A percentile compares a stretch with the other conserved stretches of the same genome.
These are phyloP conservation scores for Cladosporium sp. DNA, from an alignment of 2,329 filamentous ascomycete species.

Conservation along the genomic window DNA sequence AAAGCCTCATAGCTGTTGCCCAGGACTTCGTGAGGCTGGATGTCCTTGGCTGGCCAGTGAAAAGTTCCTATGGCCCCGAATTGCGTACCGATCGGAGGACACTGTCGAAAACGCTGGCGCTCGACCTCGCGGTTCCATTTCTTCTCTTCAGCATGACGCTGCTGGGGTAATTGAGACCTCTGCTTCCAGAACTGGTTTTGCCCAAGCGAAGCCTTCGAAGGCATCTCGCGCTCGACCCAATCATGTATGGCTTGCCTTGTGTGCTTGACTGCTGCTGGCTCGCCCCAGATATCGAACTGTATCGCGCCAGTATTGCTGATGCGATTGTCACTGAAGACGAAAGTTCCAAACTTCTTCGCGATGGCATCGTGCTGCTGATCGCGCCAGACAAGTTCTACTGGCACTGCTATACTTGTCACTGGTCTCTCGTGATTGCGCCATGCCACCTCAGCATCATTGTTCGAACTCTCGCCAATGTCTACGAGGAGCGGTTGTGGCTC, in stretches of 20 bases:
- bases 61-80: slow-evolving; percentile 35
- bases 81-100: slow-evolving; percentile 19
- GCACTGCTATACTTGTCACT: slow-evolving; percentile 18
- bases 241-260: slow-evolving; percentile 19
- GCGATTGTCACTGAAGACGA: slow-evolving; percentile 16
- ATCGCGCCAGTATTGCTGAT: slow-evolving; percentile 2
- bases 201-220: background rate
- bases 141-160: slow-evolving; percentile 20
- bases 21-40: slow-evolving; percentile 37
- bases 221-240: slow-evolving; percentile 16
- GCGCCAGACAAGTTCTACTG: slow-evolving; percentile 17
- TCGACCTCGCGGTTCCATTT: slow-evolving; percentile 23
- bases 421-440: slow-evolving; percentile 19
- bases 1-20: slow-evolving; percentile 41
- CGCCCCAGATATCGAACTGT: slow-evolving; percentile 26
- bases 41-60: slow-evolving; percentile 43
- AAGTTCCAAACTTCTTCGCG: slow-evolving; percentile 21
- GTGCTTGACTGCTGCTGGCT: slow-evolving; percentile 14
- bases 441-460: slow-evolving; percentile 17
- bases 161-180: slow-evolving; percentile 20
- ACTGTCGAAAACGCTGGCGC: slow-evolving; percentile 22
- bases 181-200: slow-evolving; percentile 19
- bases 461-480: slow-evolving; percentile 15
- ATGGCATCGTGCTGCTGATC: slow-evolving; percentile 15
- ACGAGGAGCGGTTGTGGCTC: background rate